phyloP scores from a whole-genome alignment of 1,284 basidiomycete genomes.

The Pascua sp. region DNA sequence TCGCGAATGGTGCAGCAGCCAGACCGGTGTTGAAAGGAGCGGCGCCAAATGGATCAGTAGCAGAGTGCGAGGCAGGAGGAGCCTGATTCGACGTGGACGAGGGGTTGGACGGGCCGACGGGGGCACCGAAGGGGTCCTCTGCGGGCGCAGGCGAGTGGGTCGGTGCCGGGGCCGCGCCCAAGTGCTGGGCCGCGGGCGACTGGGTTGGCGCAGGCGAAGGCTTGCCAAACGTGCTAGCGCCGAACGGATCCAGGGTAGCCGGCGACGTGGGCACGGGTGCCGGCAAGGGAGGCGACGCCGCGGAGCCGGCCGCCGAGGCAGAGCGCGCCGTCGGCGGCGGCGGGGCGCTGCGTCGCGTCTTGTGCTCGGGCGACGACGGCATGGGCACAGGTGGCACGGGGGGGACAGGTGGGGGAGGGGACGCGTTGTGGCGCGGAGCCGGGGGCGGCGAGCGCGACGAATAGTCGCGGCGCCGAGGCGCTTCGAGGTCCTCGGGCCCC shows the following conservation, averaged over 20 bases:
- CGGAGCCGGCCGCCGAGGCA: background rate
- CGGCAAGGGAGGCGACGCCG: background rate
- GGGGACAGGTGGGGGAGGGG: background rate
- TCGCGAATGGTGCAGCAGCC: too few relatives aligned
- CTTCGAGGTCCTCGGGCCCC: conserved; percentile 50
- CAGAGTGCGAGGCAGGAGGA: too few relatives aligned
- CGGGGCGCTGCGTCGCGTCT: conserved; percentile 40
- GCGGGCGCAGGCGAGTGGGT: background rate
- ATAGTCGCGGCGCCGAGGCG: conserved; percentile 22
- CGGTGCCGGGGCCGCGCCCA: too few relatives aligned
- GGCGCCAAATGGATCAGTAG: too few relatives aligned
- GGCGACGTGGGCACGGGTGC: background rate
- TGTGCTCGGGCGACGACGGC: conserved; percentile 10
- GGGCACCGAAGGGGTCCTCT: conserved; percentile 4
- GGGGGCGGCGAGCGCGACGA: conserved; percentile 21
- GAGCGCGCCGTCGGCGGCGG: conserved; percentile 27
- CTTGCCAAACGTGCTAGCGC: too few relatives aligned
- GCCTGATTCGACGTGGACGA: too few relatives aligned
- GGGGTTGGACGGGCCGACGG: background rate
- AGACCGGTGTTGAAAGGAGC: too few relatives aligned
- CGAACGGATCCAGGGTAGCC: background rate
- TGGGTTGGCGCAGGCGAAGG: background rate
- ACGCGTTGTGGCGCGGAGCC: background rate
- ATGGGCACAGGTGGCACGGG: background rate
- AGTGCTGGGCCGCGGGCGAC: too few relatives aligned